Evolutionary conservation across 2,329 filamentous ascomycete genomes (phyloP), one percentile per base, ranked within the genome.

Genomic region (Neofusicoccum kwambonambiense): DNA sequence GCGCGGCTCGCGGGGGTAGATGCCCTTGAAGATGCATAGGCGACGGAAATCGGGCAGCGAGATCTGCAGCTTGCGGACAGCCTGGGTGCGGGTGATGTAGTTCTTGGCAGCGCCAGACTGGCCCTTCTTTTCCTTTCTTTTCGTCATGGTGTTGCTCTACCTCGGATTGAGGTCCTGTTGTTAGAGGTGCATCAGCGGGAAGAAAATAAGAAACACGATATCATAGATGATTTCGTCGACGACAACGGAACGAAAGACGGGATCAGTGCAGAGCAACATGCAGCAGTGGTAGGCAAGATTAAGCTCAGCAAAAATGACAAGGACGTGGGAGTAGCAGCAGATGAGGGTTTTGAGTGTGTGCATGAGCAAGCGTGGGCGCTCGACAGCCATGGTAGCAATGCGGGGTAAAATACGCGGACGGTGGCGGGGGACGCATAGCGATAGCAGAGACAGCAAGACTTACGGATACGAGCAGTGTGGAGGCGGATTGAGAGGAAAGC

Each of bases 1-100:
- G 75, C 95, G 88, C 69, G 95, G 95, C 83, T 99, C 95, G 74
- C 95, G 91, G 70, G 95, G 95, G 81, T 97, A 99, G 78, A 99
- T 98, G 84, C 86, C 95, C 84, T 98, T 98, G 90, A 97, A 99
- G 79, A 99, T 99, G 83, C 95, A 99, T 77, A 99, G 86, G 82
- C 96, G 90, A 81, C 95, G 90, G 82, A 99, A 99, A 81, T 99
- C 95, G 70, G 93, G 93, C 64, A 99, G 87, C 74, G 91, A 97
- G 80, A 99, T 91, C 81, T 99, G 95, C 68, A 99, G 89, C 83
- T 98, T 99, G 79, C 93, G 92, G 73, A 99, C 92, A 51, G 95
- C 95, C 83, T 97, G 93, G 47, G 94, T 97, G 78, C 95, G 87
- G 65, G 95, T 99, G 73, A 99, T 93, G 84, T 94, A 99, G 86